Evolutionary conservation across 176 grass and related monocot genomes (phyloP).

Genomic region (Aegilops sharonensis): DNA sequence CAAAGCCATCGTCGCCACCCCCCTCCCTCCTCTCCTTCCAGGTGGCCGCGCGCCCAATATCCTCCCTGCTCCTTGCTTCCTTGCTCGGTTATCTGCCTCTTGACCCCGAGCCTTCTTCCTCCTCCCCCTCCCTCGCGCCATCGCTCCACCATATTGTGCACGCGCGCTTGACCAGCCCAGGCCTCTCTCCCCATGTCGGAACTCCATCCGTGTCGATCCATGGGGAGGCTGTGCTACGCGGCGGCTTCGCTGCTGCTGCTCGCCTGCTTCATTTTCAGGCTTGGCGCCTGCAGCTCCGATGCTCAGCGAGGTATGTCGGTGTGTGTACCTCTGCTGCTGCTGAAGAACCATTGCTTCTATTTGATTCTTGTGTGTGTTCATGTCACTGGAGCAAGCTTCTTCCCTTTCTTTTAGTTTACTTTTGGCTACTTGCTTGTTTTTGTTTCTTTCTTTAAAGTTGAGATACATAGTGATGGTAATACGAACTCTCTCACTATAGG

Average conservation of each 20-base stretch:
- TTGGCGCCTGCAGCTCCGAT: constrained; percentile 1
- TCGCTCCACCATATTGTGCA: neutral
- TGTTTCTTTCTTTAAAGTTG: neutral
- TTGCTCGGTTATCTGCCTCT: neutral
- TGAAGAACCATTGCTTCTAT: neutral
- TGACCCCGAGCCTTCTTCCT: neutral
- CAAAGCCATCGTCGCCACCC: neutral
- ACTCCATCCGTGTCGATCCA: neutral
- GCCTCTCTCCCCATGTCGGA: neutral
- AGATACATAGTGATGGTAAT: neutral
- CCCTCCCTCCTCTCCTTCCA: neutral
- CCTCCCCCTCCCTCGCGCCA: neutral
- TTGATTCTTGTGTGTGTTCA: neutral
- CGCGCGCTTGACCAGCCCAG: neutral
- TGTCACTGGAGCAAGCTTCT: neutral
- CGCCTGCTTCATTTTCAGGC: neutral
- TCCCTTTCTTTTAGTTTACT: neutral
- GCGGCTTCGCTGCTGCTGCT: neutral
- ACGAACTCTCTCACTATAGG: neutral
- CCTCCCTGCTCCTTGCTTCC: neutral
- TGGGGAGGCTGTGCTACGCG: constrained; percentile 1
- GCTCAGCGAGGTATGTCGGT: constrained; percentile 16
- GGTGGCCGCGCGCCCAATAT: neutral
- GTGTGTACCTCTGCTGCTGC: neutral
- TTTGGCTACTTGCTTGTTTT: neutral